Conservation (phyloP, 2,329 filamentous ascomycete genomes). For the Fusarium heterosporum region DNA sequence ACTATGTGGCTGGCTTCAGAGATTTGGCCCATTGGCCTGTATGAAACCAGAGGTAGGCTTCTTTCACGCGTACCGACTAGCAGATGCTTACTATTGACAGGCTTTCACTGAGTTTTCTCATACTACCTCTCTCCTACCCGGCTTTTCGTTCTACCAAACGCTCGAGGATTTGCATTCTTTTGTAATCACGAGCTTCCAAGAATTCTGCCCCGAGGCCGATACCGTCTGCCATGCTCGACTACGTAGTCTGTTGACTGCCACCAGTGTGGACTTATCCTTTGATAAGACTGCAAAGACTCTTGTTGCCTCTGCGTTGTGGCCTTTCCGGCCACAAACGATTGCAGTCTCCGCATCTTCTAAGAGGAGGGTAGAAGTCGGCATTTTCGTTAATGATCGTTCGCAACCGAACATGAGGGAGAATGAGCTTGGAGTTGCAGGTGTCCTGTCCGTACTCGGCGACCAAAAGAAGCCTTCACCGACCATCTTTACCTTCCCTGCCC, state of each 20-base stretch:
- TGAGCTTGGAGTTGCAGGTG: conserved; percentile 82
- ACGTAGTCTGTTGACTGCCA: conserved; percentile 61
- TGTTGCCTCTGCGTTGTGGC: conserved; percentile 74
- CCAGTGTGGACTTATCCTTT: conserved; percentile 81
- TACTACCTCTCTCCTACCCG: conserved; percentile 58
- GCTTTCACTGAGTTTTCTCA: conserved; percentile 69
- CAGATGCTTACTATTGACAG: conserved; percentile 46
- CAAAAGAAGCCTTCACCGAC: conserved; percentile 78
- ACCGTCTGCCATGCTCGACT: conserved; percentile 63
- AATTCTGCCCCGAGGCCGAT: conserved; percentile 62
- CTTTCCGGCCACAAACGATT: conserved; percentile 57
- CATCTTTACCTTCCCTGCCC: conserved; percentile 84
- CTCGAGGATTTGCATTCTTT: conserved; percentile 69
- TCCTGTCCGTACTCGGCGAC: conserved; percentile 82
- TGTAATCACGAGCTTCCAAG: conserved; percentile 62
- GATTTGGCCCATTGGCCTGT: conserved; percentile 71
- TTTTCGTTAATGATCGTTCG: conserved; percentile 72
- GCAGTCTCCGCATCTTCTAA: conserved; percentile 55
- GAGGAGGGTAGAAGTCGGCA: conserved; percentile 81
- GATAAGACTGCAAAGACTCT: conserved; percentile 74
- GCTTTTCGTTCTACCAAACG: conserved; percentile 76
- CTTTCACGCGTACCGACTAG: background rate
- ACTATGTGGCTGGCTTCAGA: conserved; percentile 69
- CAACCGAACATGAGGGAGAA: conserved; percentile 71
- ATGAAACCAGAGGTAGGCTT: conserved; percentile 46